Conservation (phyloP, 495 filamentous ascomycete genomes). For the Tuber melanosporum region DNA sequence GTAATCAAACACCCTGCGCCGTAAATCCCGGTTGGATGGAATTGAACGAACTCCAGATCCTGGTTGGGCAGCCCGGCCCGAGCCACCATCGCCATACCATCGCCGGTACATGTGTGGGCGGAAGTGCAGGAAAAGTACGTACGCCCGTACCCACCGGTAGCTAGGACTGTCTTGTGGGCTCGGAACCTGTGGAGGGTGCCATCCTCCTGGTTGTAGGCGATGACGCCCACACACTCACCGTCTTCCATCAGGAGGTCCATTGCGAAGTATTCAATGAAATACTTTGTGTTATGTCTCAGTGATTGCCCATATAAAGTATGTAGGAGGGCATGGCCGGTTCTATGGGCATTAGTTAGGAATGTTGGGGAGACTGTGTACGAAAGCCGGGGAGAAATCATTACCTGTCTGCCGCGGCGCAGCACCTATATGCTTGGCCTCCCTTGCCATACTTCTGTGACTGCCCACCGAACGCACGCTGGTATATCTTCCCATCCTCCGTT, state of each 20-base stretch:
- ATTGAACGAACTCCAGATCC: constrained; percentile 99
- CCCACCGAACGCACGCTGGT: constrained; percentile 96
- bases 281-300: constrained; percentile 93
- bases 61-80: constrained; percentile 96
- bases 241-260: constrained; percentile 94
- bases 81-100: constrained; percentile 97
- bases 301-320: constrained; percentile 99
- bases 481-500: constrained; percentile 95
- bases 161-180: constrained; percentile 89
- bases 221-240: constrained; percentile 88
- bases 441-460: constrained; percentile 93
- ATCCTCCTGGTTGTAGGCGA: constrained; percentile 97
- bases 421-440: constrained; percentile 94
- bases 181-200: constrained; percentile 94
- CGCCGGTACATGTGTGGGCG: constrained; percentile 95
- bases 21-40: constrained; percentile 99
- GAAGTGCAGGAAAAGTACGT: constrained; percentile 97
- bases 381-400: constrained; percentile 8
- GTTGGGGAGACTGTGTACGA: not conserved
- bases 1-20: constrained; percentile 97
- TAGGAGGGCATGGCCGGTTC: constrained; percentile 91
- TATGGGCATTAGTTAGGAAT: constrained; percentile 27
- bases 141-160: constrained; percentile 92
- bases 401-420: constrained; percentile 82
- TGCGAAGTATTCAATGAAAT: constrained; percentile 99